phyloP scores from a whole-genome alignment of 176 grass and related monocot genomes.

The Carex scoparia region DNA sequence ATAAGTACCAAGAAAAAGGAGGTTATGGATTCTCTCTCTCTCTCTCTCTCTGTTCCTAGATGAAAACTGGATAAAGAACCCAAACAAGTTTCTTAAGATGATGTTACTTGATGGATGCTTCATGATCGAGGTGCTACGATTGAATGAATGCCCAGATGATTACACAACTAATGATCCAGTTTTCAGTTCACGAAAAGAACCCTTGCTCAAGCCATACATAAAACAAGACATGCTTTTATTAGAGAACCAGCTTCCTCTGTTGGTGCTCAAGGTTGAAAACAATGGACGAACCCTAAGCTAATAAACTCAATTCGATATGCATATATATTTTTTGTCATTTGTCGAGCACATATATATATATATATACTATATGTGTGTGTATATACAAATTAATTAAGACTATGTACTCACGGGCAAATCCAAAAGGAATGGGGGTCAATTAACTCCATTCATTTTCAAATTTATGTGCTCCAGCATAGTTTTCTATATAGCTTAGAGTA shows the following conservation, averaged over 20 bases:
- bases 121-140: background rate
- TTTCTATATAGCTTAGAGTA: no score
- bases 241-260: conserved; percentile 36
- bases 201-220: conserved; percentile 12
- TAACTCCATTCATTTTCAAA: no score
- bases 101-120: conserved; percentile 6
- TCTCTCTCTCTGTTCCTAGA: background rate
- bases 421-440: no score
- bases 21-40: no score
- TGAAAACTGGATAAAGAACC: background rate
- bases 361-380: no score
- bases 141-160: background rate
- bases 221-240: conserved; percentile 32
- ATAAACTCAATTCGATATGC: background rate
- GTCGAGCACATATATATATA: no score
- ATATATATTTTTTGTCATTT: no score
- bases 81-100: background rate
- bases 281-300: no score
- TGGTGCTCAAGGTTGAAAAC: background rate
- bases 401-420: no score
- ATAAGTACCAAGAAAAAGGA: no score
- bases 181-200: conserved; percentile 1
- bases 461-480: no score
- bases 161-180: conserved; percentile 2
- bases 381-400: no score